phyloP scores from a whole-genome alignment of 768 basidiomycete genomes.

The Boletus rubroflammeus region DNA sequence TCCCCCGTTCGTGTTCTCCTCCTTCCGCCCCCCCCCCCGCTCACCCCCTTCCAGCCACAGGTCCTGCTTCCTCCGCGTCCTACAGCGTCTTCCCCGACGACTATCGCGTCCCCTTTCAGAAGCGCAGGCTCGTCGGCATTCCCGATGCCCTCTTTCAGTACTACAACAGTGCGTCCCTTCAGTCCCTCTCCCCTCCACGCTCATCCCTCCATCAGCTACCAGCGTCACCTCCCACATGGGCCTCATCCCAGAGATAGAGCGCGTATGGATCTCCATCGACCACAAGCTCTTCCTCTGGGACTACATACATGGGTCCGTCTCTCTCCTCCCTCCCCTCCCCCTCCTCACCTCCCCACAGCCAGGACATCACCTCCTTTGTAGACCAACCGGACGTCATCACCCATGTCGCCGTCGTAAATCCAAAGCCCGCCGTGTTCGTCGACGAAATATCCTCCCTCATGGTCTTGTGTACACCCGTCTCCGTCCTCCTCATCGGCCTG shows the following conservation, averaged over 20 bases:
- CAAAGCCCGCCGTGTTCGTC: constrained; percentile 83
- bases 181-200: neutral
- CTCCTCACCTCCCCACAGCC: constrained; percentile 40
- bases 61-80: constrained; percentile 65
- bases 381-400: constrained; percentile 90
- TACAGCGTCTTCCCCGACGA: constrained; percentile 79
- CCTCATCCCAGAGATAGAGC: constrained; percentile 86
- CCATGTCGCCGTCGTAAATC: constrained; percentile 82
- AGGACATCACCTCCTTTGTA: constrained; percentile 87
- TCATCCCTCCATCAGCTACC: constrained; percentile 43
- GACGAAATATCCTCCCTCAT: constrained; percentile 88
- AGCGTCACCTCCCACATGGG: constrained; percentile 83
- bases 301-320: constrained; percentile 82
- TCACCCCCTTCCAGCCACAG: constrained; percentile 44
- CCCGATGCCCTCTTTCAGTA: constrained; percentile 77
- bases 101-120: constrained; percentile 75
- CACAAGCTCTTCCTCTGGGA: constrained; percentile 96
- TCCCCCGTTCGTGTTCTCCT: constrained; percentile 48
- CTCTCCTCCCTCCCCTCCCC: neutral
- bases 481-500: constrained; percentile 81
- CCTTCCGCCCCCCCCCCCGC: neutral
- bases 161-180: constrained; percentile 59
- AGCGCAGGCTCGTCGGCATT: constrained; percentile 69
- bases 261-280: constrained; percentile 94
- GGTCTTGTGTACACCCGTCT: constrained; percentile 84